Percentiles rank a stretch among this genome's conserved stretches.
Conservation (phyloP, 352 stramenopile genomes). For the Phytophthora hibernalis region DNA sequence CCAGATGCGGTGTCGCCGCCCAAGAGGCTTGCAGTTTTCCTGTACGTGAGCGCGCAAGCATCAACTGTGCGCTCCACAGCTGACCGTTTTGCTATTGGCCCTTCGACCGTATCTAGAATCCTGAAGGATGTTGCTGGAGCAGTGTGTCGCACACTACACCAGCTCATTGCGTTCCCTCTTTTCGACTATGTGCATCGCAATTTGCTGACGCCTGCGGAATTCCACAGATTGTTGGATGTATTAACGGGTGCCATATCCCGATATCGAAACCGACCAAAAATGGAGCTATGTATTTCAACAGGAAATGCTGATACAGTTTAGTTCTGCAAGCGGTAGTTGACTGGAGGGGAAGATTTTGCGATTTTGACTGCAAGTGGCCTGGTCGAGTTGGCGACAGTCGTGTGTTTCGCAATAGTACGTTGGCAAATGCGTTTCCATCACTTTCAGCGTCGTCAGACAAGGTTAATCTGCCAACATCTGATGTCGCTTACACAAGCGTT, state of each 20-base stretch:
- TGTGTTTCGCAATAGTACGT: no score
- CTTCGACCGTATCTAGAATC: slow-evolving; percentile 3
- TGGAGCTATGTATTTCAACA: not conserved
- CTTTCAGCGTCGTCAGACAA: not conserved
- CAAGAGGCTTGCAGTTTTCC: not conserved
- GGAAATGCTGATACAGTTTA: no score
- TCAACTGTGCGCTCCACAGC: not conserved
- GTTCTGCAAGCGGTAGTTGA: no score
- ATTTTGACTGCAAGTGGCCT: no score
- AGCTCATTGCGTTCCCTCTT: not conserved
- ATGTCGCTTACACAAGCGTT: not conserved
- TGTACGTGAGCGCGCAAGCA: slow-evolving; percentile 7
- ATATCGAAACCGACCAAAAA: not conserved
- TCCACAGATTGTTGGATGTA: slow-evolving; percentile 16
- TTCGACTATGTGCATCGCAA: not conserved
- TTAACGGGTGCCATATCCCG: slow-evolving; percentile 9
- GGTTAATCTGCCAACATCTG: not conserved
- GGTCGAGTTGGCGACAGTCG: no score
- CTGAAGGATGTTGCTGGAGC: not conserved
- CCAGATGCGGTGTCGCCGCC: no score
- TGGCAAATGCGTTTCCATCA: not conserved
- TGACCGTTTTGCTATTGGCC: slow-evolving; percentile 1
- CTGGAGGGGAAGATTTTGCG: no score
- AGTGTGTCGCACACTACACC: not conserved
- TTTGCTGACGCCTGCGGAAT: slow-evolving; percentile 1